These are phyloP conservation scores for Amanita thiersii DNA, from an alignment of 768 basidiomycete genomes.

Conservation along the genomic window DNA sequence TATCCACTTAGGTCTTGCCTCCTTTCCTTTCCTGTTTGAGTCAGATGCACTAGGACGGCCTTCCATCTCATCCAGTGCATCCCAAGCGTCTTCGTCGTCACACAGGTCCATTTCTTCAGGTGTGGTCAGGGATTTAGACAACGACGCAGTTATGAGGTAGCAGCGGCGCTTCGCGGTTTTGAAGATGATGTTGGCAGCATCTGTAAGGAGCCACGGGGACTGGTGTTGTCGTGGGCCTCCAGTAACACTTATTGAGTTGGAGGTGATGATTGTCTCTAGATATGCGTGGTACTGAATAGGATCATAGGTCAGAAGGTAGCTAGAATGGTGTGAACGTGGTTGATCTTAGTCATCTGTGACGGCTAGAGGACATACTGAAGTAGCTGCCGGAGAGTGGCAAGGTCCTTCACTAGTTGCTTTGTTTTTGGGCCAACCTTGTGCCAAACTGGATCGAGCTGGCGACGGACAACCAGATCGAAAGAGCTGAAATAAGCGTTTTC, in stretches of 20 bases:
- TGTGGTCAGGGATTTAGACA: constrained; percentile 13
- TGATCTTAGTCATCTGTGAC: not conserved
- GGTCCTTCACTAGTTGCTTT: constrained; percentile 84
- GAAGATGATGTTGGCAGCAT: constrained; percentile 85
- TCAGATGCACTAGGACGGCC: constrained; percentile 19
- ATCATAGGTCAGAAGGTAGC: constrained; percentile 86
- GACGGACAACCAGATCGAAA: constrained; percentile 83
- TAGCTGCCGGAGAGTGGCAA: constrained; percentile 76
- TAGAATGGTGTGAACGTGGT: constrained; percentile 18
- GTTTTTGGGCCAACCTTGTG: constrained; percentile 92
- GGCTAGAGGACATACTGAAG: constrained; percentile 49
- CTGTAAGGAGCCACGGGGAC: constrained; percentile 87
- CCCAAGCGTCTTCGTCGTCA: constrained; percentile 73
- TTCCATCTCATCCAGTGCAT: constrained; percentile 56
- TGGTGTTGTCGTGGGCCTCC: constrained; percentile 59
- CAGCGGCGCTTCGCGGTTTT: constrained; percentile 74
- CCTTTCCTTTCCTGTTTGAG: constrained; percentile 15
- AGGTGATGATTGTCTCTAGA: constrained; percentile 77
- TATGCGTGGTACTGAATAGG: constrained; percentile 86
- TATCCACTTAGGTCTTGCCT: constrained; percentile 46
- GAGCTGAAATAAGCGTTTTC: constrained; percentile 92
- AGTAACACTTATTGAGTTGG: constrained; percentile 34
- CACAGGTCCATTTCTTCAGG: constrained; percentile 30
- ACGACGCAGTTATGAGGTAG: constrained; percentile 40
- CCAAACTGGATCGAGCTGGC: constrained; percentile 91